Evolutionary conservation across 805 yeast species (phyloP).

Genomic region (Sugiyamaella smithiae): DNA sequence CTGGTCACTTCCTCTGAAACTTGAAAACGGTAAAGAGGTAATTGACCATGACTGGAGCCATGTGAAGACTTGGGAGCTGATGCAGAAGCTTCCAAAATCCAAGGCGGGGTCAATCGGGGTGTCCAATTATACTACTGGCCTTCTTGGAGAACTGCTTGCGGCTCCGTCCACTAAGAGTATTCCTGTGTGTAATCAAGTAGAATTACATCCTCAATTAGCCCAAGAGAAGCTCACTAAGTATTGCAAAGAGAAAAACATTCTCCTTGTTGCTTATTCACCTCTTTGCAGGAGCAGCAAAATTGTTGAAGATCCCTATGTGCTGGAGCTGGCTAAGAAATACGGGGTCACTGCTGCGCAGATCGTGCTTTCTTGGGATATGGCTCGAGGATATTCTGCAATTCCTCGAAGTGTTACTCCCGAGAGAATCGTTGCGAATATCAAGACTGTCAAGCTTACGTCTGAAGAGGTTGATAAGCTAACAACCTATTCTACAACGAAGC

Average conservation of each 20-base stretch:
- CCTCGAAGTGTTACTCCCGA: slow-evolving; percentile 66
- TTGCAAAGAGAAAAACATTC: slow-evolving; percentile 51
- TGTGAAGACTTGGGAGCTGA: slow-evolving; percentile 58
- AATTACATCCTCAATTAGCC: slow-evolving; percentile 69
- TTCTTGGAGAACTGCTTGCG: slow-evolving; percentile 29
- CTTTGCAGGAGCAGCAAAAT: slow-evolving; percentile 65
- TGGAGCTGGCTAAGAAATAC: slow-evolving; percentile 56
- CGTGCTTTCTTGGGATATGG: slow-evolving; percentile 48
- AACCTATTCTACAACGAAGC: neutral
- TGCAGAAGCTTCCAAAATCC: slow-evolving; percentile 54
- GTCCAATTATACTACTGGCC: slow-evolving; percentile 44
- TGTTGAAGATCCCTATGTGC: slow-evolving; percentile 51
- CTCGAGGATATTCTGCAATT: slow-evolving; percentile 54
- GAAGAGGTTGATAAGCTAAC: slow-evolving; percentile 37
- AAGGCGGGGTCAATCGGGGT: slow-evolving; percentile 68
- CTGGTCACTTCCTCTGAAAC: slow-evolving; percentile 46
- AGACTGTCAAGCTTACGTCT: slow-evolving; percentile 38
- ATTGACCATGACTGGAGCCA: slow-evolving; percentile 25
- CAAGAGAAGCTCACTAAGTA: slow-evolving; percentile 57
- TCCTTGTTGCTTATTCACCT: slow-evolving; percentile 75
- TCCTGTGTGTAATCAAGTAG: slow-evolving; percentile 76
- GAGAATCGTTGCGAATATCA: slow-evolving; percentile 48
- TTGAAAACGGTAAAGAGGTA: slow-evolving; percentile 36
- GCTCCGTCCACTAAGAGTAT: slow-evolving; percentile 31
- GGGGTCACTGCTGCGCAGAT: slow-evolving; percentile 47